phyloP scores from a whole-genome alignment of 257 asterid genomes.

The Cruciata laevipes region DNA sequence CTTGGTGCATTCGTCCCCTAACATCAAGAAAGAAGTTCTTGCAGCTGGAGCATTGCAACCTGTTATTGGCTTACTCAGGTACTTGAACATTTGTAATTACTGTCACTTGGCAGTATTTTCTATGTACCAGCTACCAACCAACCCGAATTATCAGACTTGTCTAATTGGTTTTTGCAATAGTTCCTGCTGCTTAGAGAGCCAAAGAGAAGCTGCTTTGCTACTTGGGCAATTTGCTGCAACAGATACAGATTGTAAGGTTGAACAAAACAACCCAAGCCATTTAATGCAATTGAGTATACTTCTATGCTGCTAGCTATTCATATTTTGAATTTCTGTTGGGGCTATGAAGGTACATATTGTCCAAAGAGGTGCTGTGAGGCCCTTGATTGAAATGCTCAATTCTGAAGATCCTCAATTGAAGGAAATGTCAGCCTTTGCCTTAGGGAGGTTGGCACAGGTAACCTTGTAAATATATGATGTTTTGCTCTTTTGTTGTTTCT shows the following conservation, averaged over 20 bases:
- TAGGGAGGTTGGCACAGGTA: constrained; percentile 99
- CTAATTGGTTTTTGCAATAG: constrained; percentile 32
- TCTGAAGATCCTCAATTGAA: constrained; percentile 86
- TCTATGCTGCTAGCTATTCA: neutral
- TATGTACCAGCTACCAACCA: neutral
- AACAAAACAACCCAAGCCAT: constrained; percentile 13
- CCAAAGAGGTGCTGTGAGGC: constrained; percentile 97
- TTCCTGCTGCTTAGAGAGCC: constrained; percentile 98
- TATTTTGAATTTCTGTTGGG: neutral
- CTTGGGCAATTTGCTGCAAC: constrained; percentile 99
- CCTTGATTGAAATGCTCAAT: constrained; percentile 93
- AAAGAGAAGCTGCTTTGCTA: constrained; percentile 97
- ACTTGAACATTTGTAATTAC: constrained; percentile 10
- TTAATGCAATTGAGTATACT: too few species aligned
- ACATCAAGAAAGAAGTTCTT: constrained; percentile 93
- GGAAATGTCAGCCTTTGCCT: constrained; percentile 98
- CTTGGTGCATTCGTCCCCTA: constrained; percentile 95
- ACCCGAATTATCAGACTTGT: neutral
- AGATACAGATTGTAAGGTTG: constrained; percentile 98
- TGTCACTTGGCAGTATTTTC: neutral
- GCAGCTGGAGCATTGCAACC: constrained; percentile 98
- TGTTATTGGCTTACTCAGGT: constrained; percentile 95
- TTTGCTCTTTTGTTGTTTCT: constrained; percentile 9
- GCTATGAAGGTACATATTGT: constrained; percentile 79
- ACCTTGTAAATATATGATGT: constrained; percentile 1